Conservation (phyloP, 345 rosid genomes). For the Schrenkiella parvula region DNA sequence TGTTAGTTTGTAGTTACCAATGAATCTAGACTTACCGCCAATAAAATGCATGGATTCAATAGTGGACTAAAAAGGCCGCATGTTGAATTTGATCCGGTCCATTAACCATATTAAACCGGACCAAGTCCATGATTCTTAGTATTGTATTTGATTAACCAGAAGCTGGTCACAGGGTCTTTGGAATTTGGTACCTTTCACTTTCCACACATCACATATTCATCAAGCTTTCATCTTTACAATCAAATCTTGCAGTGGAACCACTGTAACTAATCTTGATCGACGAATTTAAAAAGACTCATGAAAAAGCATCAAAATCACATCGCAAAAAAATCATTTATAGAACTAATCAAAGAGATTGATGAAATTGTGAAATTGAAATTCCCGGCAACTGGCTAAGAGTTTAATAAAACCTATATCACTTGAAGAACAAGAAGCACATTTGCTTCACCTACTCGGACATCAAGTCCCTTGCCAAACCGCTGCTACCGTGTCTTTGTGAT, state of each 20-base stretch:
- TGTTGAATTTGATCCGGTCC: not conserved
- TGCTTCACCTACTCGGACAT: not conserved
- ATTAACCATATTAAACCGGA: conserved; percentile 1
- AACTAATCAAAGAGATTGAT: too few relatives aligned
- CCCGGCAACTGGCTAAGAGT: not conserved
- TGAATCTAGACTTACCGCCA: not conserved
- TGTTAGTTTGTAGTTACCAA: not conserved
- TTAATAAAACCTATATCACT: not conserved
- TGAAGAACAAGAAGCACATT: not conserved
- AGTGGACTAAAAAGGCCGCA: not conserved
- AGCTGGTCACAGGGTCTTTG: not conserved
- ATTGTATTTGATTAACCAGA: not conserved
- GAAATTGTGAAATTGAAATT: not conserved
- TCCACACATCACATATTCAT: not conserved
- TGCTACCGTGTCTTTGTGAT: conserved; percentile 26
- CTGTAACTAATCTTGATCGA: not conserved
- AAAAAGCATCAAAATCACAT: not conserved
- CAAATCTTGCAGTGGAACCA: not conserved
- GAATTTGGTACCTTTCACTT: too few relatives aligned
- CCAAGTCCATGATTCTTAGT: not conserved
- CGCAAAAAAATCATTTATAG: not conserved
- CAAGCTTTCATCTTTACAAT: not conserved
- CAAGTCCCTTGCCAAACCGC: not conserved
- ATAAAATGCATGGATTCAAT: not conserved
- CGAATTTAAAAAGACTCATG: not conserved